Evolutionary conservation across 495 filamentous ascomycete species (phyloP).

Genomic region (Neurospora sublineolata): DNA sequence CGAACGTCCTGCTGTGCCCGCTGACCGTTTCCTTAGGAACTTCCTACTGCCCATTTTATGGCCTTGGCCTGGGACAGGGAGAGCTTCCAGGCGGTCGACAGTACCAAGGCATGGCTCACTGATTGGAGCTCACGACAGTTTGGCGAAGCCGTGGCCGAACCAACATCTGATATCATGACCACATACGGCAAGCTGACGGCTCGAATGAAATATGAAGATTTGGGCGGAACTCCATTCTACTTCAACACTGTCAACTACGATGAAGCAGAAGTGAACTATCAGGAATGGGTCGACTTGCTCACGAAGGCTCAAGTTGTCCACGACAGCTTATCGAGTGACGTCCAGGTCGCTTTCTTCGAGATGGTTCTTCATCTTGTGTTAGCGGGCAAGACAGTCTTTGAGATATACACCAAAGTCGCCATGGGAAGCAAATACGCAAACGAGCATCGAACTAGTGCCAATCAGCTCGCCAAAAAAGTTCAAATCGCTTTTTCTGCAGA

Average conservation of each 20-base stretch:
- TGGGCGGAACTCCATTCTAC: conserved; percentile 37
- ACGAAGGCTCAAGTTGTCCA: conserved; percentile 38
- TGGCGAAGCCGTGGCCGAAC: conserved; percentile 23
- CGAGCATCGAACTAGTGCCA: conserved; percentile 23
- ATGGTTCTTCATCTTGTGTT: conserved; percentile 49
- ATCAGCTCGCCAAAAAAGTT: conserved; percentile 38
- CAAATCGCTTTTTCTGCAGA: conserved; percentile 44
- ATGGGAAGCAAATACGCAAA: conserved; percentile 12
- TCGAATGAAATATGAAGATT: conserved; percentile 49
- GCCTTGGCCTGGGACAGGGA: conserved; percentile 48
- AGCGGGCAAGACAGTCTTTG: conserved; percentile 33
- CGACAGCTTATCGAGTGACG: conserved; percentile 24
- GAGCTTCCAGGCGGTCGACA: conserved; percentile 29
- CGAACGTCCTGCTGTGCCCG: background rate
- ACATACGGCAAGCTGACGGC: conserved; percentile 45
- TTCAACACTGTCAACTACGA: conserved; percentile 51
- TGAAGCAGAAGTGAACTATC: conserved; percentile 47
- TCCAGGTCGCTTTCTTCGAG: conserved; percentile 46
- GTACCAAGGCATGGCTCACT: conserved; percentile 36
- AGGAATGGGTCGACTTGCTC: conserved; percentile 42
- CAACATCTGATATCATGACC: conserved; percentile 37
- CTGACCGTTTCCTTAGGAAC: conserved; percentile 17
- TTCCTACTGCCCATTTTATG: conserved; percentile 48
- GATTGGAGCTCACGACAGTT: conserved; percentile 32
- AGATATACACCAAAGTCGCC: conserved; percentile 24